Base-by-base conservation (phyloP, 1,139 yeast species). In the Yamadazyma songkhlaensis region DNA sequence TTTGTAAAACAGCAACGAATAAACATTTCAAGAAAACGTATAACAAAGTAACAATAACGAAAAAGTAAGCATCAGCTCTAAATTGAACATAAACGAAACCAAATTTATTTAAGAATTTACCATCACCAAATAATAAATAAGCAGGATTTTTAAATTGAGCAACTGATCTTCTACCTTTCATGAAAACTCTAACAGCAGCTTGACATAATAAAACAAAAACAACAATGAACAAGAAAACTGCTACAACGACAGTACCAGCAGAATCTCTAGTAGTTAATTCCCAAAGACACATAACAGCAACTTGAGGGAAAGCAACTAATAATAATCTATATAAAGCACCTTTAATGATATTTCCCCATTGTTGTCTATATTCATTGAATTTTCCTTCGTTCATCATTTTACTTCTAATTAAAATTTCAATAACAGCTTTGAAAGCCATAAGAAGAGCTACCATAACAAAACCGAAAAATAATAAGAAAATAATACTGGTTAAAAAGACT, bases 11-110 rank as follows among this genome's bases (percentile, higher is more conserved):
- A 0, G 96, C 97, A 47, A 92, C 92, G 49, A 92, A 80, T 40
- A 88, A 66, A 0, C 96, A 81, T 59, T 92, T 84, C 41, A 84
- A 57, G 46, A 90, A 73, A 31, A 81, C 72, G 60, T 88, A 89
- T 9, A 65, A 38, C 51, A 92, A 65, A 38, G 81, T 61, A 21
- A 85, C 79, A 6, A 77, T 62, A 42, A 89, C 75, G 73, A 89
- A 92, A 73, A 84, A 92, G 62, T 85, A 92, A 44, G 81, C 77
- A 40, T 86, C 86, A 12, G 97, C 97, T 46, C 90, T 76, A 68
- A 75, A 92, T 64, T 89, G 96, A 28, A 90, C 89, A 51, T 92
- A 92, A 47, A 94, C 64, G 64, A 92, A 92, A 0, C 99, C 99
- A 67, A 85, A 92, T 51, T 86, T 79, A 67, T 88, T 88, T 52